Conservation (phyloP, 2,329 filamentous ascomycete genomes). For the Capronia americana region DNA sequence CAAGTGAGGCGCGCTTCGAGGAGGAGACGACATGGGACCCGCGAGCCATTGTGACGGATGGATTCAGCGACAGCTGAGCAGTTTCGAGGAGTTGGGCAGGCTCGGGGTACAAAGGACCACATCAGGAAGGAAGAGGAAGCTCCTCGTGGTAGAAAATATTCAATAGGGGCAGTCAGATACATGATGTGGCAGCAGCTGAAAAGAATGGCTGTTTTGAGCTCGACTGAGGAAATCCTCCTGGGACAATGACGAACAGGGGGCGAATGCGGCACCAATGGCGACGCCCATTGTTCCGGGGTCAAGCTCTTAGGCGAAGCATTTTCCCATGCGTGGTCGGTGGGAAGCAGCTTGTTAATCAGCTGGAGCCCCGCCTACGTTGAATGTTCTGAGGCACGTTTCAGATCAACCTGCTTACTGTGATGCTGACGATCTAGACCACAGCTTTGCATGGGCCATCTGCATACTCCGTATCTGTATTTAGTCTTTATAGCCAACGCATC, state of each 20-base stretch:
- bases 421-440: not conserved
- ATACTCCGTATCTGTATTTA: not conserved
- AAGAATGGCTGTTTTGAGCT: not conserved
- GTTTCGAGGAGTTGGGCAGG: not conserved
- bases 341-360: not conserved
- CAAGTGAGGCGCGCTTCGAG: slow-evolving; percentile 17
- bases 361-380: not conserved
- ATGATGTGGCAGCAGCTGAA: not conserved
- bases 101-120: not conserved
- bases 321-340: not conserved
- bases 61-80: not conserved
- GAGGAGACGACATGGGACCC: slow-evolving; percentile 13
- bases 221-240: not conserved
- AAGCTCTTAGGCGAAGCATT: slow-evolving; percentile 10
- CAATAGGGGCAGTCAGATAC: not conserved
- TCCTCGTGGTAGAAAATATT: not conserved
- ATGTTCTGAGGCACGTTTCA: not conserved
- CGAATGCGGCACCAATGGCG: not conserved
- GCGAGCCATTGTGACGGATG: slow-evolving; percentile 7
- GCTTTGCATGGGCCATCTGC: not conserved
- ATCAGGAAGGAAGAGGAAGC: not conserved
- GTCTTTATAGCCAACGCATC: not conserved
- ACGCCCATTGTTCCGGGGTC: not conserved
- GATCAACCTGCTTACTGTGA: not conserved
- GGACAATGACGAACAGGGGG: not conserved